These are phyloP conservation scores for Exsudoporus frostii DNA, from an alignment of 768 basidiomycete genomes.

Conservation along the genomic window DNA sequence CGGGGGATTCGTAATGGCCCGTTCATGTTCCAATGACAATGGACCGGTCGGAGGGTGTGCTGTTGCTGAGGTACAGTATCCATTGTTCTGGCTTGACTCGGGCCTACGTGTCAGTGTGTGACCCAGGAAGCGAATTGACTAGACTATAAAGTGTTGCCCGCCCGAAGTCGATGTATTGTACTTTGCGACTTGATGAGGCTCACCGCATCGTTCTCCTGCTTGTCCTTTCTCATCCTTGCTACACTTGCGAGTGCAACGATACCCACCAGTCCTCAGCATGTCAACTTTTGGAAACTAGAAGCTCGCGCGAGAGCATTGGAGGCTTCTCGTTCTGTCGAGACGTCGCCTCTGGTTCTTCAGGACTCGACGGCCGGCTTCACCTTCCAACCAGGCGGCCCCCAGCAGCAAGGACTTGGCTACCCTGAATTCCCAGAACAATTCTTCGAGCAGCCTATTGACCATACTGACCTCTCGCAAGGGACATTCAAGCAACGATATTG, in stretches of 20 bases:
- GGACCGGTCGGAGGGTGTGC: background rate
- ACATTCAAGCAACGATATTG: conserved; percentile 91
- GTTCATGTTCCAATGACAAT: background rate
- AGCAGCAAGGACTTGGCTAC: conserved; percentile 8
- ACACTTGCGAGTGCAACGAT: conserved; percentile 7
- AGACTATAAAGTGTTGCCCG: background rate
- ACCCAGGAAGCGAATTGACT: background rate
- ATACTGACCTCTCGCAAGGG: conserved; percentile 55
- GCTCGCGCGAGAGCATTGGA: conserved; percentile 19
- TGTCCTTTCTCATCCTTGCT: conserved; percentile 9
- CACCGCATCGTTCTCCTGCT: conserved; percentile 8
- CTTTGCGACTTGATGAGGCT: conserved; percentile 16
- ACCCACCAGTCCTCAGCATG: conserved; percentile 49
- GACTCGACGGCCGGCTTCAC: conserved; percentile 13
- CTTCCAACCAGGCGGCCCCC: conserved; percentile 5
- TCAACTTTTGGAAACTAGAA: conserved; percentile 62
- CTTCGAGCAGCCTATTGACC: conserved; percentile 86
- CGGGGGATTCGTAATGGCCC: background rate
- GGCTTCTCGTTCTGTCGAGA: conserved; percentile 6
- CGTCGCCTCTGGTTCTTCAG: conserved; percentile 23
- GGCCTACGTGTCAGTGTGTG: background rate
- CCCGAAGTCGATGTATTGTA: background rate
- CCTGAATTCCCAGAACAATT: conserved; percentile 55
- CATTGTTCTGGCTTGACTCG: no score
- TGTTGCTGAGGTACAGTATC: background rate